A percentile compares a stretch with the other conserved stretches of the same genome.
These are phyloP conservation scores for Dovyalis caffra DNA, from an alignment of 345 rosid species.

Conservation along the genomic window DNA sequence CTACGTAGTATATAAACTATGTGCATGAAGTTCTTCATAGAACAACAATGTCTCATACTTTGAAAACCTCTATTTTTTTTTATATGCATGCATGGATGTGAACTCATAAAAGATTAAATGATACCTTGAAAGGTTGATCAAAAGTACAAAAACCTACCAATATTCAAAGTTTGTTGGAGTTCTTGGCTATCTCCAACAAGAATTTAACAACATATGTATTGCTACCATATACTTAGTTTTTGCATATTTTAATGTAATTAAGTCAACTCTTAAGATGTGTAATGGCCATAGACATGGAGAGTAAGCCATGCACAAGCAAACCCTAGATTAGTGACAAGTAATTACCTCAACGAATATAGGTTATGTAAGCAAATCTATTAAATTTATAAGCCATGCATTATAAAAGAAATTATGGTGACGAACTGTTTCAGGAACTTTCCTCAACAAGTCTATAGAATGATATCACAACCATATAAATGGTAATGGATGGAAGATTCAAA, in stretches of 20 bases:
- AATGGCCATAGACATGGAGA: slow-evolving; percentile 12
- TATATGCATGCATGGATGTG: slow-evolving; percentile 2
- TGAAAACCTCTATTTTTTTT: no score
- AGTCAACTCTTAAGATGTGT: slow-evolving; percentile 38
- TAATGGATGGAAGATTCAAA: slow-evolving; percentile 6
- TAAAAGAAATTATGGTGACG: background rate
- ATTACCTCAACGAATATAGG: slow-evolving; percentile 19
- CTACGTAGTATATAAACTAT: background rate
- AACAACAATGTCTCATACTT: background rate
- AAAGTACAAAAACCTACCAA: background rate
- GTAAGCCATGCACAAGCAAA: slow-evolving; percentile 39
- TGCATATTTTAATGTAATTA: background rate
- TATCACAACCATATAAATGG: slow-evolving; percentile 17
- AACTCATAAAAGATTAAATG: background rate
- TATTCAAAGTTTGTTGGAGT: slow-evolving; percentile 59
- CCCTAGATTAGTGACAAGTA: slow-evolving; percentile 38
- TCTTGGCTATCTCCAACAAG: slow-evolving; percentile 41
- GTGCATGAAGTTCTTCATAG: background rate
- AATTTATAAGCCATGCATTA: background rate
- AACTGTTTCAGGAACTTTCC: slow-evolving; percentile 9
- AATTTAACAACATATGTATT: slow-evolving; percentile 38
- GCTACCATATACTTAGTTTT: slow-evolving; percentile 3
- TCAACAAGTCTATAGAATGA: background rate
- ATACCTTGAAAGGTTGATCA: background rate
- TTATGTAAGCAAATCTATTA: slow-evolving; percentile 14